phyloP scores from a whole-genome alignment of 2,329 filamentous ascomycete species.

The Orbilia quercus region DNA sequence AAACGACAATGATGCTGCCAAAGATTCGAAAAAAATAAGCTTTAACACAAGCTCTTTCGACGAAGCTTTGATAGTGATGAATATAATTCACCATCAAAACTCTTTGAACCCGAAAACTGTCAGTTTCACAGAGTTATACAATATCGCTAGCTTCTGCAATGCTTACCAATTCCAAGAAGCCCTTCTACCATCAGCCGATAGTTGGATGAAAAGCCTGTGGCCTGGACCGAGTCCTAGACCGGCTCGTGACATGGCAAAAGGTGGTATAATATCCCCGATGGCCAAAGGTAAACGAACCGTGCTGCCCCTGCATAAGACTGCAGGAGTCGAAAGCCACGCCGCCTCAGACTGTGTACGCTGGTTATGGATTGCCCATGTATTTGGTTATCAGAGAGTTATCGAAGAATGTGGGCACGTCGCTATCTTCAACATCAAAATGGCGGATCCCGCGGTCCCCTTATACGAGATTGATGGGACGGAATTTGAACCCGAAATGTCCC shows the following conservation, averaged over 20 bases:
- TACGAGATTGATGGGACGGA: constrained; percentile 4
- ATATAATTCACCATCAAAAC: constrained; percentile 28
- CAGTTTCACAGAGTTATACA: constrained; percentile 2
- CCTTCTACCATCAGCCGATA: neutral
- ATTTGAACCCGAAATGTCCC: constrained; percentile 6
- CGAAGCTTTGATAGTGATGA: constrained; percentile 4
- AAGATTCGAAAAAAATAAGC: neutral
- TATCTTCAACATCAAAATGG: constrained; percentile 13
- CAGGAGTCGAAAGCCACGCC: constrained; percentile 1
- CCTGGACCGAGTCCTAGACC: constrained; percentile 2
- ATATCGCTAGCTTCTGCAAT: constrained; percentile 20
- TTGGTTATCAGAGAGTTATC: neutral
- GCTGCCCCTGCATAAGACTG: constrained; percentile 13
- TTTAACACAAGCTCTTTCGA: neutral
- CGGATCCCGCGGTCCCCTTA: neutral
- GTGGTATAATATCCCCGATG: neutral
- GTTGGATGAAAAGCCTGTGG: constrained; percentile 18
- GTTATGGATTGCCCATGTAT: constrained; percentile 26
- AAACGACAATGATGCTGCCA: neutral
- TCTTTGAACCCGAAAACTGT: constrained; percentile 10
- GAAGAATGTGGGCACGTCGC: constrained; percentile 4
- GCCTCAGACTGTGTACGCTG: constrained; percentile 1
- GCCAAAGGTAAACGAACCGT: constrained; percentile 8
- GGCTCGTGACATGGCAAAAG: neutral
- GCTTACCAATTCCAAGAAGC: constrained; percentile 22